Conservation (phyloP, 2,329 filamentous ascomycete genomes). For the Emergomyces pasteurianus region DNA sequence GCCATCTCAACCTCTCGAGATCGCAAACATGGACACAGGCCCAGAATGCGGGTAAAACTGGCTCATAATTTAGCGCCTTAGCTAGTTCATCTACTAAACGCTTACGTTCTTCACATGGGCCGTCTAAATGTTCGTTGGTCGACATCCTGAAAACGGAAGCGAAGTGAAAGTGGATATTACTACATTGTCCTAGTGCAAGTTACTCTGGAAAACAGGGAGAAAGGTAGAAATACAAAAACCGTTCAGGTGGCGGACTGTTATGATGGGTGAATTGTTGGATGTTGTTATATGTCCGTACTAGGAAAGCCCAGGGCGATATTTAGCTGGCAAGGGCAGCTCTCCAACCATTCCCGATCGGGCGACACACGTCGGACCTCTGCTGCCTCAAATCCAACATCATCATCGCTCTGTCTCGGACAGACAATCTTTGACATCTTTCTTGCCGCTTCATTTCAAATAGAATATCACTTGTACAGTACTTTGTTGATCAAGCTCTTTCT, state of each 20-base stretch:
- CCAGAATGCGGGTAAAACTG: not conserved
- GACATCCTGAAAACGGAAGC: too few relatives aligned
- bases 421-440: not conserved
- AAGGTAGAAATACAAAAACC: too few relatives aligned
- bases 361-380: slow-evolving; percentile 6
- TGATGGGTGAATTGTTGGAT: too few relatives aligned
- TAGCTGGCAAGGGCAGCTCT: not conserved
- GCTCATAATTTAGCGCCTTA: not conserved
- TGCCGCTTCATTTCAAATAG: not conserved
- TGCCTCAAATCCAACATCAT: slow-evolving; percentile 4
- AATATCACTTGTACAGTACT: not conserved
- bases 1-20: not conserved
- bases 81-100: not conserved
- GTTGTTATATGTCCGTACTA: too few relatives aligned
- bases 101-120: not conserved
- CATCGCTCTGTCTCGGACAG: not conserved
- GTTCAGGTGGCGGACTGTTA: too few relatives aligned
- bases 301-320: too few relatives aligned
- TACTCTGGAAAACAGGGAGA: too few relatives aligned
- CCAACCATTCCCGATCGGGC: slow-evolving; percentile 8
- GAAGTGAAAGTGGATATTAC: too few relatives aligned
- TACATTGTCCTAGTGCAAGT: too few relatives aligned
- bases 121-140: not conserved
- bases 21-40: not conserved
- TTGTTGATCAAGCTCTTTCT: not conserved